Conservation (phyloP, 768 basidiomycete species). For the Leccinum rimulosum region DNA sequence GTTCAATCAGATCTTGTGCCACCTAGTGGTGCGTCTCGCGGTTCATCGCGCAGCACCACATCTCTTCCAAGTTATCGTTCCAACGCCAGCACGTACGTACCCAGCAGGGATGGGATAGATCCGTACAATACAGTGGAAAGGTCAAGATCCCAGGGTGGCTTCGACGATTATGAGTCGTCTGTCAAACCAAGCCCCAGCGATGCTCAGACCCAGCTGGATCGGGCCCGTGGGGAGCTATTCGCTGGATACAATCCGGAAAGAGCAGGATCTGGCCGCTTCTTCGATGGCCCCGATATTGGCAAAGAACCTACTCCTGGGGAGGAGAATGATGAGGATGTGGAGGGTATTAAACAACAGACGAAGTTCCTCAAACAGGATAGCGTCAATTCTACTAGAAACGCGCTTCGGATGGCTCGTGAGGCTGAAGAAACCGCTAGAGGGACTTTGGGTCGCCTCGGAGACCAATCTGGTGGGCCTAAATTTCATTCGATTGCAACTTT, state of each 20-base stretch:
- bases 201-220: slow-evolving; percentile 49
- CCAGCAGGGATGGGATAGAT: slow-evolving; percentile 65
- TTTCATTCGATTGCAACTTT: background rate
- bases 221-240: slow-evolving; percentile 73
- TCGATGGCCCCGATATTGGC: slow-evolving; percentile 55
- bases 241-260: slow-evolving; percentile 67
- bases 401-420: slow-evolving; percentile 88
- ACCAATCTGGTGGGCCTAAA: slow-evolving; percentile 78
- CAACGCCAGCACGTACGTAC: slow-evolving; percentile 58
- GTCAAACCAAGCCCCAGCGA: slow-evolving; percentile 13
- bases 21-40: slow-evolving; percentile 24
- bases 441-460: slow-evolving; percentile 79
- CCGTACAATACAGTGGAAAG: slow-evolving; percentile 39
- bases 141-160: slow-evolving; percentile 25
- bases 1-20: slow-evolving; percentile 38
- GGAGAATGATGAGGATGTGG: slow-evolving; percentile 84
- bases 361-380: slow-evolving; percentile 89
- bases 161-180: slow-evolving; percentile 26
- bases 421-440: slow-evolving; percentile 93
- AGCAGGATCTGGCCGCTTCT: slow-evolving; percentile 61
- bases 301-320: slow-evolving; percentile 56
- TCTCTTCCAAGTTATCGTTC: slow-evolving; percentile 47
- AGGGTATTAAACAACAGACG: slow-evolving; percentile 93
- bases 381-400: slow-evolving; percentile 86
- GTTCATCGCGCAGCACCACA: slow-evolving; percentile 35